Base-by-base conservation (phyloP, 139 green algal genomes). In the Ettlia oleoabundans region DNA sequence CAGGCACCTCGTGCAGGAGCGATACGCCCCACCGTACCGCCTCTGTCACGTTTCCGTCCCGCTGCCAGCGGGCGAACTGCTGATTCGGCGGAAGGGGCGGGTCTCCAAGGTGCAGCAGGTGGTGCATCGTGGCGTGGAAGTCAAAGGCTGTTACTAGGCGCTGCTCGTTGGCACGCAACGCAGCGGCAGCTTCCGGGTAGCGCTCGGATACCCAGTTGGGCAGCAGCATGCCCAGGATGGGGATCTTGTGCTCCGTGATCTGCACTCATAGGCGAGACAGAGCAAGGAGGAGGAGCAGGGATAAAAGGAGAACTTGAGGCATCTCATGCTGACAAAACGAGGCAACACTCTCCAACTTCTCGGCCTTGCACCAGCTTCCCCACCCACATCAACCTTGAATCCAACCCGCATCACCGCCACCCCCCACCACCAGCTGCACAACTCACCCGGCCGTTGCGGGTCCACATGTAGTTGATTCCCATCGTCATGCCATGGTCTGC, bases 91-190 rank as follows among this genome's bases (percentile, higher is more conserved):
- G 35, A 33, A n/a, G n/a, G n/a, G n/a, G n/a, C n/a, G n/a, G n/a
- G n/a, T 52, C 33, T 26, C 72, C 72, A 33, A 79, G 72, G 52
- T 79, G 72, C 52, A 79, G 72, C 72, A 79, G 51, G 72, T 79
- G 72, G 51, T 79, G 72, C 72, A 79, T 51, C 8, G 52, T 79
- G 51, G 72, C 61, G 52, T 40, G 37, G 1, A 79, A 33, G 72
- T 79, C 72, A 35, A 52, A 79, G 32, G 35, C 51, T 0, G 51
- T 47, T 22, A 65, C 22, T 1, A 79, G 52, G 51, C 72, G 72
- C 52, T 79, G 72, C 51, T 79, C 72, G 72, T 79, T 79, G 72
- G 51, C 52, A 8, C 72, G 72, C 51, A 79, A 52, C 2, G 72
- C 72, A 3, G 51, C 52, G 13, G 55, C 72, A 7, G 52, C 51